These are phyloP conservation scores for Rasamsonia emersonii DNA, from an alignment of 2,329 filamentous ascomycete genomes.

Conservation along the genomic window DNA sequence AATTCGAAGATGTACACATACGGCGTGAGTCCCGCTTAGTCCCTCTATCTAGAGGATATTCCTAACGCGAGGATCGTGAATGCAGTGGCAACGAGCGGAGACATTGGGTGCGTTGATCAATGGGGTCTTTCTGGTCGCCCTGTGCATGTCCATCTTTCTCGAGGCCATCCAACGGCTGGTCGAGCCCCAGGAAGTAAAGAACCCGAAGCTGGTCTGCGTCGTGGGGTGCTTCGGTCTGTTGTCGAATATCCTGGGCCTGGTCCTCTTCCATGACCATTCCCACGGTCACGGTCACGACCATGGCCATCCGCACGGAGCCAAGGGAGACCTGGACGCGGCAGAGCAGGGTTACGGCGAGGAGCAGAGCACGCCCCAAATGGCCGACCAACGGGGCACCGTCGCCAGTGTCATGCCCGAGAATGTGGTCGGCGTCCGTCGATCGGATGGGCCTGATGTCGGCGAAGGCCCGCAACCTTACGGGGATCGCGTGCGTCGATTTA, in stretches of 20 bases:
- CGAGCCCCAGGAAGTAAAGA: constrained; percentile 77
- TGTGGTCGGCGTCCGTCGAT: constrained; percentile 45
- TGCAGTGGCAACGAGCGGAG: constrained; percentile 95
- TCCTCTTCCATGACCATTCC: constrained; percentile 87
- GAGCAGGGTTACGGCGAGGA: constrained; percentile 35
- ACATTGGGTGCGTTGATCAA: constrained; percentile 95
- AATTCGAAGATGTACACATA: constrained; percentile 88
- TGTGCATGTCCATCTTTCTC: constrained; percentile 92
- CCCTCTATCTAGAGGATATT: constrained; percentile 8
- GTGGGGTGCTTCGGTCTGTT: constrained; percentile 79
- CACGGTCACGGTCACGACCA: constrained; percentile 63
- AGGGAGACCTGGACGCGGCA: constrained; percentile 38
- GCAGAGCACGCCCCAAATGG: constrained; percentile 29
- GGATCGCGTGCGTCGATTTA: constrained; percentile 10
- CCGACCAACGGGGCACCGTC: constrained; percentile 51
- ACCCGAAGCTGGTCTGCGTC: constrained; percentile 78
- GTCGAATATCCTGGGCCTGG: constrained; percentile 81
- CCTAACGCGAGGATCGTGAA: constrained; percentile 1
- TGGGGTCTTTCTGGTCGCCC: constrained; percentile 90
- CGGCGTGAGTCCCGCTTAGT: constrained; percentile 52
- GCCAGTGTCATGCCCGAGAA: constrained; percentile 57
- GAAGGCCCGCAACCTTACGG: constrained; percentile 6
- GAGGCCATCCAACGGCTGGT: constrained; percentile 89
- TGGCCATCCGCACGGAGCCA: constrained; percentile 39
- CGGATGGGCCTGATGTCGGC: constrained; percentile 10